These are phyloP conservation scores for Nicotiana sylvestris DNA, from an alignment of 257 asterid species.

Conservation along the genomic window DNA sequence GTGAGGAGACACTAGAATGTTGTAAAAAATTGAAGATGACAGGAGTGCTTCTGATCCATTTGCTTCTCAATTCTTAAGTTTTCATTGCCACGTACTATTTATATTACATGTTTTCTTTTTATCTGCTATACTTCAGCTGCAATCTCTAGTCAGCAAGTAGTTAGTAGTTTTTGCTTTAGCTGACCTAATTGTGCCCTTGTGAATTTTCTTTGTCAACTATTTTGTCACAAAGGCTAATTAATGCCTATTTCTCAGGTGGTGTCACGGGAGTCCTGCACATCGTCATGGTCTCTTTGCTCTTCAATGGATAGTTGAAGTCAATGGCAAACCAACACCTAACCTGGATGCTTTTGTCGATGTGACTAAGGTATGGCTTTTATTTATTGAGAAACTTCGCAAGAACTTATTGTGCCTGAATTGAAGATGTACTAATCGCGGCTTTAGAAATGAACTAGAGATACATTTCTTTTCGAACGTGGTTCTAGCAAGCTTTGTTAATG, in stretches of 20 bases:
- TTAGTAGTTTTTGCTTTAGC: not conserved
- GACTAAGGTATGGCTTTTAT: constrained; percentile 55
- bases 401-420: not conserved
- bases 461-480: not conserved
- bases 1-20: constrained; percentile 30
- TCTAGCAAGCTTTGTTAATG: not conserved
- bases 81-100: not conserved
- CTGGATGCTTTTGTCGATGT: constrained; percentile 84
- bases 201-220: not conserved
- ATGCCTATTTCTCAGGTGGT: constrained; percentile 67
- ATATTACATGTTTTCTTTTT: not conserved
- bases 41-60: not conserved
- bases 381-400: not conserved
- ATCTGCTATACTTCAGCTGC: not conserved
- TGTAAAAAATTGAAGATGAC: not conserved
- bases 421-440: not conserved
- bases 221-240: constrained; percentile 5
- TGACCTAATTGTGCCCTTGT: not conserved
- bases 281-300: constrained; percentile 93
- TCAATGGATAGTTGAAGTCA: constrained; percentile 95
- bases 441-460: not conserved
- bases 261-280: constrained; percentile 98
- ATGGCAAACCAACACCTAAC: constrained; percentile 87
- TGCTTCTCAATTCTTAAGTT: not conserved
- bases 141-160: not conserved